Base-by-base conservation (phyloP, 352 stramenopile genomes). In the Phytophthora syringae region DNA sequence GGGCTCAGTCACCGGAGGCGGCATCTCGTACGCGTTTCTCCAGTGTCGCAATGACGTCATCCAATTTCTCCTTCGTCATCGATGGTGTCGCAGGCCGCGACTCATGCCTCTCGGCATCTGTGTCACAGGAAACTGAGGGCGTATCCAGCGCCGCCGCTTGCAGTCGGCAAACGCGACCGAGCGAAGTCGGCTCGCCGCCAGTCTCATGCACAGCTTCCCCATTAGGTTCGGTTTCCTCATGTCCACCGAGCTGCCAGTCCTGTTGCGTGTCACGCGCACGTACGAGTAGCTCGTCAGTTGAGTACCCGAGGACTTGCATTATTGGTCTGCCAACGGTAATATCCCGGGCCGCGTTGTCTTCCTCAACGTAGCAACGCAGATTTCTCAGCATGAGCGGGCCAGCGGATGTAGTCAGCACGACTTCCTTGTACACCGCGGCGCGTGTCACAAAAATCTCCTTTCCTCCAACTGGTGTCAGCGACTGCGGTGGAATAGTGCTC, bases 211-310 rank as follows among this genome's bases (percentile, higher is more conserved):
- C 11, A 4, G 7, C 7, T 39, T 39, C 32, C 32, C 7, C 11
- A 2, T 18, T 15, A 7, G 5, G 22, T 60, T 28, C 20, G 60
- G 30, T 1, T 20, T 4, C 15, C 24, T 52, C 15, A 47, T 22
- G 24, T 52, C 56, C 18, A 4, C 39, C 20, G 16, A 60, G 27
- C n/a, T 67, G 20, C 58, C 58, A 67, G 32, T 67, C 58, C 2
- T 28, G 5, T 2, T 36, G 39, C 9, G 30, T 34, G n/a, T 59
- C 28, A 6, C 40, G 20, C 7, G 50, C 40, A 0, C 16, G 5
- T 12, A 43, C 49, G 3, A 67, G 30, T 21, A 67, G 22, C 18
- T 50, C 21, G 7, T 60, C 58, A 10, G 49, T 60, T 16, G 30
- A 51, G 40, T 63, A 63, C 0, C 44, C 54, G 1, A 63, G 27